Evolutionary conservation across 2,329 filamentous ascomycete genomes (phyloP).

Genomic region (Colletotrichum lindemuthianum): DNA sequence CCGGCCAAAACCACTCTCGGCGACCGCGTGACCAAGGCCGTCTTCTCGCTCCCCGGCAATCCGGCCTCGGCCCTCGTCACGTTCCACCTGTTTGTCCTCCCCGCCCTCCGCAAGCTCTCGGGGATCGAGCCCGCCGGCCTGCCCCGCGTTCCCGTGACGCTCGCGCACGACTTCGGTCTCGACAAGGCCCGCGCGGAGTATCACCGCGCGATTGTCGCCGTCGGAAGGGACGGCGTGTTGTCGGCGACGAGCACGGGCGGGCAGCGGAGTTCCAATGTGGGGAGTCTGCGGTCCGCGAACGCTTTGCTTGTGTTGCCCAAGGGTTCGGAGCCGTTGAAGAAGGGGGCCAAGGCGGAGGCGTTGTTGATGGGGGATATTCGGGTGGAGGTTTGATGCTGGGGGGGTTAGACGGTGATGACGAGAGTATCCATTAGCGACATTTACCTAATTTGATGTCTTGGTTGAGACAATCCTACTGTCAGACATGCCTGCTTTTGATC

Average conservation of each 20-base stretch:
- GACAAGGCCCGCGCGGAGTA: slow-evolving; percentile 87
- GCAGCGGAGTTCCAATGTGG: slow-evolving; percentile 89
- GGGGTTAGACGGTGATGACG: no score
- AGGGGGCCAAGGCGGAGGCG: slow-evolving; percentile 79
- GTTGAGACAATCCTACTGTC: no score
- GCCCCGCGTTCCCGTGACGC: slow-evolving; percentile 74
- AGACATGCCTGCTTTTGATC: no score
- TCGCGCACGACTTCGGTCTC: slow-evolving; percentile 78
- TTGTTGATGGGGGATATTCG: slow-evolving; percentile 75
- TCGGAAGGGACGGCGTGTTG: slow-evolving; percentile 73
- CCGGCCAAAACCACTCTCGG: slow-evolving; percentile 70
- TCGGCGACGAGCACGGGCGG: slow-evolving; percentile 85
- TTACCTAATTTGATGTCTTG: no score
- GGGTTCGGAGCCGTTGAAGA: slow-evolving; percentile 70
- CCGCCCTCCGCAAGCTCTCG: slow-evolving; percentile 80
- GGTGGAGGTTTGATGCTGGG: slow-evolving; percentile 6
- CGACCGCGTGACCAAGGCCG: slow-evolving; percentile 70
- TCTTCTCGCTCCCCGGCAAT: slow-evolving; percentile 94
- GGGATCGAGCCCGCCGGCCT: slow-evolving; percentile 77
- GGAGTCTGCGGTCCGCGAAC: slow-evolving; percentile 90
- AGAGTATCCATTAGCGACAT: no score
- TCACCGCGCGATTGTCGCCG: slow-evolving; percentile 81
- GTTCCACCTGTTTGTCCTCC: slow-evolving; percentile 92
- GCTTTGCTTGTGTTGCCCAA: slow-evolving; percentile 81
- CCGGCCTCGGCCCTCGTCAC: slow-evolving; percentile 93